A percentile compares a stretch with the other conserved stretches of the same genome.
phyloP scores from a whole-genome alignment of 78 protist genomes.

The Dictyostelium intermedium region DNA sequence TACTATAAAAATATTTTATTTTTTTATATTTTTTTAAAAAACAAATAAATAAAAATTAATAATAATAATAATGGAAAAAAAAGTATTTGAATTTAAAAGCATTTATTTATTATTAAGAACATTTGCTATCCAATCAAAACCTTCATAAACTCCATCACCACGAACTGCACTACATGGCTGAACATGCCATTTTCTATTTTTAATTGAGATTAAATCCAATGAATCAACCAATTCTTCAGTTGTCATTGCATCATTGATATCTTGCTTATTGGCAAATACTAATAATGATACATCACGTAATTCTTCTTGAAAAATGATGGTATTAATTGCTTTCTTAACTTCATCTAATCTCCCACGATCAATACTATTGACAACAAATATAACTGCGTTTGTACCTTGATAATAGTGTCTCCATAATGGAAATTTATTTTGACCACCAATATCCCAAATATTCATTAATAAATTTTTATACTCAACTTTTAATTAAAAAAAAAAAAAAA shows the following conservation, averaged over 20 bases:
- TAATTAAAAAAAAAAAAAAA: not conserved
- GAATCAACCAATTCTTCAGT: constrained; percentile 95
- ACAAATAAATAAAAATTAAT: too few relatives aligned
- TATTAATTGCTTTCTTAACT: constrained; percentile 87
- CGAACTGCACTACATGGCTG: constrained; percentile 92
- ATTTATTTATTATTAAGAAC: constrained; percentile 53
- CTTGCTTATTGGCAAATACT: constrained; percentile 93
- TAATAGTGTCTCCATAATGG: constrained; percentile 92
- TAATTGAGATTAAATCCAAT: constrained; percentile 93
- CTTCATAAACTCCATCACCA: constrained; percentile 96
- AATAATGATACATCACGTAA: constrained; percentile 85
- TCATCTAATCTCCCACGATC: constrained; percentile 92
- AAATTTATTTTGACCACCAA: constrained; percentile 97
- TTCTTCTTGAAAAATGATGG: constrained; percentile 75
- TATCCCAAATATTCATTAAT: constrained; percentile 95
- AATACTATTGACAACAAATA: constrained; percentile 96
- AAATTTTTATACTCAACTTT: constrained; percentile 91
- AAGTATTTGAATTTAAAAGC: too few relatives aligned
- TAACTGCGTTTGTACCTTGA: constrained; percentile 93
- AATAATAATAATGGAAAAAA: too few relatives aligned
- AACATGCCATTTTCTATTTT: constrained; percentile 92
- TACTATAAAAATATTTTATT: too few relatives aligned
- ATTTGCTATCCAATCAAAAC: constrained; percentile 94
- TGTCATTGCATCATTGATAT: constrained; percentile 95
- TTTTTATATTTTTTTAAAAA: too few relatives aligned